Evolutionary conservation across 495 filamentous ascomycete species (phyloP).

Genomic region (Aeminium ludgeri): DNA sequence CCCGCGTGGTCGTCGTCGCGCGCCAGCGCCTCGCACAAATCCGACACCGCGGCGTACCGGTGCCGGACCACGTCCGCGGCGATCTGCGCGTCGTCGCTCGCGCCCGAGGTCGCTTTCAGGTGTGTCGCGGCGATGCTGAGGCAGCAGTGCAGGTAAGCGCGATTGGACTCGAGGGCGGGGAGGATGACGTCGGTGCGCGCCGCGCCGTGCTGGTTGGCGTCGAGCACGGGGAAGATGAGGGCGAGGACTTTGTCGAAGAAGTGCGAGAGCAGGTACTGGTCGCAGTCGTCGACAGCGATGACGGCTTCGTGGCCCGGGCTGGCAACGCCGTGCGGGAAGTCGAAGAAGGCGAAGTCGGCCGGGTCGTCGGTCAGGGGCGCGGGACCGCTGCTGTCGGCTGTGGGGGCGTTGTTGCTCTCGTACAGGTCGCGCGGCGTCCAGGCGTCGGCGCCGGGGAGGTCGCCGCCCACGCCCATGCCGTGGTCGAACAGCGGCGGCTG

Average conservation of each 20-base stretch:
- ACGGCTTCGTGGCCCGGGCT: slow-evolving; percentile 42
- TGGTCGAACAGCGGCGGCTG: slow-evolving; percentile 52
- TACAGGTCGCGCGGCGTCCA: slow-evolving; percentile 65
- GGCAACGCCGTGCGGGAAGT: slow-evolving; percentile 46
- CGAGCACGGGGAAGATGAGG: slow-evolving; percentile 78
- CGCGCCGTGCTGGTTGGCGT: slow-evolving; percentile 68
- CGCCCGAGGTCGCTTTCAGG: slow-evolving; percentile 58
- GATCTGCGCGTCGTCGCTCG: slow-evolving; percentile 56
- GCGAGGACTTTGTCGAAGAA: slow-evolving; percentile 79
- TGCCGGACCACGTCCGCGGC: slow-evolving; percentile 91
- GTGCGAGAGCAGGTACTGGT: slow-evolving; percentile 74
- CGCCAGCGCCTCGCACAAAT: slow-evolving; percentile 69
- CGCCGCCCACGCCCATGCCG: too few relatives aligned
- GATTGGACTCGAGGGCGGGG: slow-evolving; percentile 72
- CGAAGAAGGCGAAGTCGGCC: slow-evolving; percentile 58
- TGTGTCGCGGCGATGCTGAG: slow-evolving; percentile 92
- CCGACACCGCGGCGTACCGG: slow-evolving; percentile 70
- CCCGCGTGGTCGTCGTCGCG: slow-evolving; percentile 65
- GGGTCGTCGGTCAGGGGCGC: slow-evolving; percentile 49
- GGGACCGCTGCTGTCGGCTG: too few relatives aligned
- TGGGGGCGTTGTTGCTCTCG: slow-evolving; percentile 40
- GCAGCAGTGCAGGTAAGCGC: slow-evolving; percentile 87
- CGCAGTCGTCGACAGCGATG: slow-evolving; percentile 77
- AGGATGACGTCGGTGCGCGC: slow-evolving; percentile 66
- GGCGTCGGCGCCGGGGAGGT: slow-evolving; percentile 46